Percentiles rank a stretch among this genome's conserved stretches.
Evolutionary conservation across 306 rosid genomes (phyloP).

Genomic region (Casuarina equisetifolia): DNA sequence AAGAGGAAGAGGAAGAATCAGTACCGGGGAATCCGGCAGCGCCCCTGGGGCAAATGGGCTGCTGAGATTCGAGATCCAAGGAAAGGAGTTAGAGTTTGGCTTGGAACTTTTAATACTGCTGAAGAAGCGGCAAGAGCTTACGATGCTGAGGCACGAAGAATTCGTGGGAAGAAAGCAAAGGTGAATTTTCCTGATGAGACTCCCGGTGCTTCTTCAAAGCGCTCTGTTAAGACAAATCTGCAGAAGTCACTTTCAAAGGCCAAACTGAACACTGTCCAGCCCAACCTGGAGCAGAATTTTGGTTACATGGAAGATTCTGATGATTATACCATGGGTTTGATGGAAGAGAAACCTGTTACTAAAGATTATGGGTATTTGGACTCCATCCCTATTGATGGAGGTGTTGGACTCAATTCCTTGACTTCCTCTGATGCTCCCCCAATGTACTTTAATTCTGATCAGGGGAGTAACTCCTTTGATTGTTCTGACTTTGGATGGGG

Average conservation of each 20-base stretch:
- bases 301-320: slow-evolving; percentile 31
- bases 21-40: slow-evolving; percentile 90
- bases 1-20: slow-evolving; percentile 88
- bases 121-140: slow-evolving; percentile 99
- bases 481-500: slow-evolving; percentile 74
- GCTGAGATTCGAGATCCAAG: slow-evolving; percentile 97
- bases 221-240: slow-evolving; percentile 40
- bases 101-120: slow-evolving; percentile 96
- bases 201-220: slow-evolving; percentile 41
- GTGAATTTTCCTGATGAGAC: slow-evolving; percentile 87
- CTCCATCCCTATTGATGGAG: slow-evolving; percentile 38
- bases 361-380: slow-evolving; percentile 48
- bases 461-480: slow-evolving; percentile 76
- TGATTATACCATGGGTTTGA: slow-evolving; percentile 45
- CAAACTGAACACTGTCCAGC: slow-evolving; percentile 39
- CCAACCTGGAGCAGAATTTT: slow-evolving; percentile 48
- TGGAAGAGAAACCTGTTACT: slow-evolving; percentile 69
- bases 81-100: slow-evolving; percentile 99
- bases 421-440: slow-evolving; percentile 38
- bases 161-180: slow-evolving; percentile 94
- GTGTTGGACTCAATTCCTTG: slow-evolving; percentile 29
- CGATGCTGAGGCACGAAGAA: slow-evolving; percentile 90
- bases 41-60: slow-evolving; percentile 99
- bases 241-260: slow-evolving; percentile 39
- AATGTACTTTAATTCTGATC: slow-evolving; percentile 63